A percentile compares a stretch with the other conserved stretches of the same genome.
phyloP scores from a whole-genome alignment of 108 stramenopile species.

The Cyclotella baltica region DNA sequence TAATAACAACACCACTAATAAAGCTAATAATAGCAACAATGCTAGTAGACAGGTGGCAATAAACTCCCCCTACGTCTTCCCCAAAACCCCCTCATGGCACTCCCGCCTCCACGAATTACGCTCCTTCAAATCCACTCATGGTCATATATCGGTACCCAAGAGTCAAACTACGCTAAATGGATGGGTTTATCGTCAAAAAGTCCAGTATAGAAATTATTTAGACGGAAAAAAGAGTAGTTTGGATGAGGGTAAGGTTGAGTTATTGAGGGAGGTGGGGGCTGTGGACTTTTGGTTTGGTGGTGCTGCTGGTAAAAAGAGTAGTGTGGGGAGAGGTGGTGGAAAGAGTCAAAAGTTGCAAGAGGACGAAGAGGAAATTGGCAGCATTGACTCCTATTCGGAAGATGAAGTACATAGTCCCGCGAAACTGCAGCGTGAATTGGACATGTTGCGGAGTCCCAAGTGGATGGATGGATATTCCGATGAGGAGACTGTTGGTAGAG shows the following conservation, averaged over 20 bases:
- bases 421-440: not conserved
- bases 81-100: not conserved
- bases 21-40: not conserved
- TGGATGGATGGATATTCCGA: constrained; percentile 7
- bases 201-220: constrained; percentile 14
- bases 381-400: constrained; percentile 7
- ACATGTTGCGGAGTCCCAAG: not conserved
- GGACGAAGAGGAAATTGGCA: not conserved
- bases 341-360: not conserved
- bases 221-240: constrained; percentile 17
- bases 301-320: too few species aligned
- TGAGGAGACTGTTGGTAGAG: not conserved
- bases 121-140: not conserved
- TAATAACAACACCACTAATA: not conserved
- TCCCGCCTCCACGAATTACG: constrained; percentile 4
- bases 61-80: not conserved
- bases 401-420: not conserved
- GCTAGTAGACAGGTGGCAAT: not conserved
- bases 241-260: constrained; percentile 9
- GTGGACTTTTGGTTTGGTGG: constrained; percentile 7
- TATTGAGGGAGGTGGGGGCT: constrained; percentile 10
- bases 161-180: not conserved
- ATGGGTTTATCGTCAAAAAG: constrained; percentile 14
- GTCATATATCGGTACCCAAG: not conserved
- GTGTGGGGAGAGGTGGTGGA: not conserved